Evolutionary conservation across 176 grass and related monocot species (phyloP), one percentile per base, ranked within the genome.

Genomic region (Eleusine coracana): DNA sequence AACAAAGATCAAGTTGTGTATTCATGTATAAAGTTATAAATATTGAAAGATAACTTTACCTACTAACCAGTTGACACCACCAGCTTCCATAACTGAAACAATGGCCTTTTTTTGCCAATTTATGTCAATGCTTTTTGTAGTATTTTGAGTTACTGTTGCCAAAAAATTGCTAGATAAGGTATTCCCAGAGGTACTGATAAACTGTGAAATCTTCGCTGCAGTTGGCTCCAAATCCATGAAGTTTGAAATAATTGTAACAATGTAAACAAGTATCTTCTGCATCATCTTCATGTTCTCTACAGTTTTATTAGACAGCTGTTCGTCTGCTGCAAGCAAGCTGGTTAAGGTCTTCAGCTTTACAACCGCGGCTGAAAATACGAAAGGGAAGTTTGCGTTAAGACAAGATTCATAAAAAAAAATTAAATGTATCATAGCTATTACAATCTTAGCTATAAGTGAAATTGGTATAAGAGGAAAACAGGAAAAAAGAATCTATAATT

Each of bases 1-100:
- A 37, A 67, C 48, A 58, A 68, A 68, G 69, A 67, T 49, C 58
- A 61, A 76, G 31, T 74, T 31, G 31, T 34, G 31, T 34, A 34
- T 34, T 34, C 31, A 70, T 68, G 50, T 51, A 23, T 38, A 28
- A 28, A 27, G 10, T 62, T 28, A 13, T 1, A 29, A 81, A 59
- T 80, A 60, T 7, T 18, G 62, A 68, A 81, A 74, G 79, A 71
- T 63, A 89, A 82, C 75, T 88, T 91, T 98, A 95, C 96, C 96
- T 89, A 98, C 96, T 84, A 98, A 91, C 96, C 96, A 98, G 76
- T 98, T 98, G 81, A 98, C 92, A 54, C 96, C 96, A 80, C 96
- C 96, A 85, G 92, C 92, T 93, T 98, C 96, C 92, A 98, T 98
- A 83, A 98, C 92, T 68, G 85, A 86, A 82, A 98, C 88, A 83